Conservation (phyloP, 2,329 filamentous ascomycete genomes). For the Fusarium solani-melongenae region DNA sequence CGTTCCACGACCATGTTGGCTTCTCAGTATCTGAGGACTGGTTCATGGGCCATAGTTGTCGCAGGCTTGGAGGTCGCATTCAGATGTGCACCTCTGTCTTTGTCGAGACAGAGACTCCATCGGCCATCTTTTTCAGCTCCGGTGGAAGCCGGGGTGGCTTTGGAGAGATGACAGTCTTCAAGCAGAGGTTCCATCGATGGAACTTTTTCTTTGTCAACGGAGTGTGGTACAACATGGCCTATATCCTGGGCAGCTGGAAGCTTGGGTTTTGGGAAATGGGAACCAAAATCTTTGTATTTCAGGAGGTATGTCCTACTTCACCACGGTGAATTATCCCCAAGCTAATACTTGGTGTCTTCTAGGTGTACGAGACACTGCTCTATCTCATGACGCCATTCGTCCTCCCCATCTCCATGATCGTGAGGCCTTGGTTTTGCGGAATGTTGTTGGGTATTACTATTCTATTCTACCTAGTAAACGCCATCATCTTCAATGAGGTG, state of each 20-base stretch:
- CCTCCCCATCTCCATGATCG: constrained; percentile 10
- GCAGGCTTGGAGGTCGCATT: constrained; percentile 14
- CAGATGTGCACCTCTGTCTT: constrained; percentile 24
- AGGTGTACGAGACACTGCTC: constrained; percentile 15
- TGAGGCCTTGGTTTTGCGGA: constrained; percentile 3
- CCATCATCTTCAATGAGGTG: constrained; percentile 13
- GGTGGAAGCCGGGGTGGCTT: constrained; percentile 11
- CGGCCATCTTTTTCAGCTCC: constrained; percentile 11
- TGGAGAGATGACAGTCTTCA: constrained; percentile 24
- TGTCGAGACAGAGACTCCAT: constrained; percentile 22
- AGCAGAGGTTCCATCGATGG: constrained; percentile 22
- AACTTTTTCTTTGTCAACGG: constrained; percentile 24
- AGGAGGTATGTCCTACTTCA: background rate
- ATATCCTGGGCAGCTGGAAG: constrained; percentile 16
- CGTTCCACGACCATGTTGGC: constrained; percentile 16
- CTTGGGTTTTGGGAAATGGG: constrained; percentile 11
- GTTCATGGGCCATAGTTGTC: constrained; percentile 19
- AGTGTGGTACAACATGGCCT: constrained; percentile 16
- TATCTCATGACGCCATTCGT: constrained; percentile 17
- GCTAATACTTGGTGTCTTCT: background rate
- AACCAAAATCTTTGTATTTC: constrained; percentile 17
- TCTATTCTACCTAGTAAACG: background rate
- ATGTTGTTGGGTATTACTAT: constrained; percentile 2
- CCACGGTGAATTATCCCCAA: background rate
- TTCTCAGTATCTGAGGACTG: constrained; percentile 23